Percentiles rank a stretch among this genome's conserved stretches.
Conservation (phyloP, 2,329 filamentous ascomycete genomes). For the Ilyonectria destructans region DNA sequence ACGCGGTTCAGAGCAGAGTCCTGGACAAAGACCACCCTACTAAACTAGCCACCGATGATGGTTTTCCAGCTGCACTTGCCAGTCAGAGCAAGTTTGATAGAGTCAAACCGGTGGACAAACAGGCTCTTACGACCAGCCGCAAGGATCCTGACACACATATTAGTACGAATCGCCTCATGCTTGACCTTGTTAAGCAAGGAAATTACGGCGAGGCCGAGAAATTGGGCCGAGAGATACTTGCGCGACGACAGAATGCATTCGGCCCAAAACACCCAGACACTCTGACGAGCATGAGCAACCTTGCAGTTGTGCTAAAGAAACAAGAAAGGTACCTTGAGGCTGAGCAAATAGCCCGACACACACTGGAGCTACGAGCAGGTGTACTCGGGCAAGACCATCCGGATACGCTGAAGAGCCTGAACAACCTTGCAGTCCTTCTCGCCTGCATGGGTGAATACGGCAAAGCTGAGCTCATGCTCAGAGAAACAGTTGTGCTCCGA, state of each 20-base stretch:
- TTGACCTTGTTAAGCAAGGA: neutral
- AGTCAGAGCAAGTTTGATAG: neutral
- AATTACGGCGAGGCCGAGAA: neutral
- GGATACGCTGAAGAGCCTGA: neutral
- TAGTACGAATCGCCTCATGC: conserved; percentile 2
- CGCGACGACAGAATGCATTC: neutral
- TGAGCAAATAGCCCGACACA: neutral
- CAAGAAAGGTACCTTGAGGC: neutral
- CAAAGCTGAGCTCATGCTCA: no score
- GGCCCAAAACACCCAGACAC: neutral
- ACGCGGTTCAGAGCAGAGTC: neutral
- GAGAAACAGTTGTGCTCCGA: no score
- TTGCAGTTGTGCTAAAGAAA: neutral
- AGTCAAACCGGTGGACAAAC: neutral
- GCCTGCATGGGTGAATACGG: no score
- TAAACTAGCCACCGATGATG: neutral
- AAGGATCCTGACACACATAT: neutral
- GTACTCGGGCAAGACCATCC: neutral
- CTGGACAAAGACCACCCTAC: neutral
- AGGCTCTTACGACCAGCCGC: neutral
- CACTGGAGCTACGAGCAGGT: neutral
- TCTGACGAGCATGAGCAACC: neutral
- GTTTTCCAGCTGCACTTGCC: neutral
- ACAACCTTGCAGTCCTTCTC: neutral
- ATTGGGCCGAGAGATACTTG: neutral